Evolutionary conservation across 2,329 filamentous ascomycete genomes (phyloP), one percentile per base, ranked within the genome.

Genomic region (Penicillium paneum): DNA sequence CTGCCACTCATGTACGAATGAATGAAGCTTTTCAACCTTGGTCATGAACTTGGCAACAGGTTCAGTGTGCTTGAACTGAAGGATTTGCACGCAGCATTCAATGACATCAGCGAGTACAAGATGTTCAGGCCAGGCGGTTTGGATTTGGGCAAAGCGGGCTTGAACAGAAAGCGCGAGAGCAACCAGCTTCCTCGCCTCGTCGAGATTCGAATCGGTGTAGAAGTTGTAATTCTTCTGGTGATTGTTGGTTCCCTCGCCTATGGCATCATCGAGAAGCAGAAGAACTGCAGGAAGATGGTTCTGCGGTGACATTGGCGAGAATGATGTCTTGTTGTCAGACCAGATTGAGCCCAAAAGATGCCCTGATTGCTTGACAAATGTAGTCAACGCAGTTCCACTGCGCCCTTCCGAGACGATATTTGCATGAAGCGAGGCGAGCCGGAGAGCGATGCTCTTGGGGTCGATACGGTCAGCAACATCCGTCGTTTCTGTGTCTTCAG

Each of bases 1-100:
- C 70, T 99, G 91, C 94, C 94, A 99, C 73, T 97, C 91, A 59
- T 97, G 87, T 45, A 99, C 83, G 61, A 88, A 86, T 0, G 80
- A 81, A 73, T 97, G 90, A 5, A 99, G 79, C 60, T 93, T 91
- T 72, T 99, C 95, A 3, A 94, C 81, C 67, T 89, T 90, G 1
- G 88, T 89, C 49, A 99, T 83, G 53, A 96, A 85, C 65, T 89
- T 92, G 1, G 91, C 91, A 5, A 99, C 79, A 0, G 94, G 92
- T 52, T 96, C 91, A 1, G 84, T 83, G 64, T 97, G 86, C 21
- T 84, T 80, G 64, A 96, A 84, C 51, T 87, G 82, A 2, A 96
- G 79, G 0, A 96, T 79, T 61, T 89, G 86, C 52, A 89, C 83
- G 67, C 90, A 95, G 28, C 85, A 86, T 13, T 79, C 74, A 2